Conservation (phyloP, 768 basidiomycete species). For the Scleroderma citrinum region DNA sequence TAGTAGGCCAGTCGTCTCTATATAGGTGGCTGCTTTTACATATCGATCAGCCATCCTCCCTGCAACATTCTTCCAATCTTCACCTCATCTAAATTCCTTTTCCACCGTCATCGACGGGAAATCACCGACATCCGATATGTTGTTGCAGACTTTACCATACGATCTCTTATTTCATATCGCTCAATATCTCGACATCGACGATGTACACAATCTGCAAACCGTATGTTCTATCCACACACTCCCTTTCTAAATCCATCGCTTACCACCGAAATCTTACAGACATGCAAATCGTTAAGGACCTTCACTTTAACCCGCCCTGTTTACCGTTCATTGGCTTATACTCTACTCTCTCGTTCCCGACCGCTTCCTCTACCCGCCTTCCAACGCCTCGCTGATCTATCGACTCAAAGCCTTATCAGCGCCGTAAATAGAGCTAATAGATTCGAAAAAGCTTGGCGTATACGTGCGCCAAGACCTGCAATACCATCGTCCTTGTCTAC, state of each 20-base stretch:
- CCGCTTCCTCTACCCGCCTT: constrained; percentile 67
- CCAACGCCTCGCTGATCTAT: constrained; percentile 59
- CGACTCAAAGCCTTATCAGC: constrained; percentile 53
- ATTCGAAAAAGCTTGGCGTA: constrained; percentile 58
- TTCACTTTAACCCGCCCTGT: constrained; percentile 63
- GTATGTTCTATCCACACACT: constrained; percentile 35
- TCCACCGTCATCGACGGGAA: not conserved
- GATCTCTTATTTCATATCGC: constrained; percentile 68
- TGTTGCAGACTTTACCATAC: constrained; percentile 50
- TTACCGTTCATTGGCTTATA: constrained; percentile 57
- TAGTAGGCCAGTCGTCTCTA: too few species aligned
- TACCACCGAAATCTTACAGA: constrained; percentile 32
- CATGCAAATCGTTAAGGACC: constrained; percentile 53
- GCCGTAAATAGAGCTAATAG: constrained; percentile 58
- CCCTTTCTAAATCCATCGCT: not conserved
- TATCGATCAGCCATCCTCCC: too few species aligned
- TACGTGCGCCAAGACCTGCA: constrained; percentile 50
- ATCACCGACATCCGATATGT: constrained; percentile 11
- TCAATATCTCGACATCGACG: constrained; percentile 51
- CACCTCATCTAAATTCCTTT: not conserved
- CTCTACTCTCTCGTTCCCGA: constrained; percentile 59
- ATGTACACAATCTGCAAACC: constrained; percentile 55
- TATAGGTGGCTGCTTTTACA: too few species aligned
- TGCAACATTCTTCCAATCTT: too few species aligned
- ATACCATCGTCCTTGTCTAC: constrained; percentile 16